phyloP scores from a whole-genome alignment of 495 filamentous ascomycete species.

The Polyplosphaeria fusca region DNA sequence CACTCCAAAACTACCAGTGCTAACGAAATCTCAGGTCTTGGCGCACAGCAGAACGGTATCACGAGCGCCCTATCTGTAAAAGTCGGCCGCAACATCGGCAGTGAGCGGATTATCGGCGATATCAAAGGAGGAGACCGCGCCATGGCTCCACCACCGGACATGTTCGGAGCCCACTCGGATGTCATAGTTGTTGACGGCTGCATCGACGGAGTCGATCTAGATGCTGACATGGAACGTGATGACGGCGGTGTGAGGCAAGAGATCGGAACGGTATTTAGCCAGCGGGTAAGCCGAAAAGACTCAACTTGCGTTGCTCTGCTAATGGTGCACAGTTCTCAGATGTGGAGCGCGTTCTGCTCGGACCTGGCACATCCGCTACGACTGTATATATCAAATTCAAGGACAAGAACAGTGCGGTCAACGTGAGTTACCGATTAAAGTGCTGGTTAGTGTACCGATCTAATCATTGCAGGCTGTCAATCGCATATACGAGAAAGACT shows the following conservation, averaged over 20 bases:
- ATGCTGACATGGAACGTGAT: slow-evolving; percentile 59
- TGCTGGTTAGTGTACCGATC: not conserved
- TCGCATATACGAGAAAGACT: slow-evolving; percentile 49
- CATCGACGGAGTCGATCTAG: slow-evolving; percentile 75
- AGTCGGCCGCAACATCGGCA: not conserved
- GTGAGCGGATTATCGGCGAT: slow-evolving; percentile 5
- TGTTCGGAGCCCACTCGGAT: slow-evolving; percentile 71
- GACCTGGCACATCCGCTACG: slow-evolving; percentile 48
- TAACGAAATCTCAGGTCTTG: too few species aligned
- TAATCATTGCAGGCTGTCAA: slow-evolving; percentile 67
- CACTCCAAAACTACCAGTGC: too few species aligned
- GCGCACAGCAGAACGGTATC: slow-evolving; percentile 76
- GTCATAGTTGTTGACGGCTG: slow-evolving; percentile 78
- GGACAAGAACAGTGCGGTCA: slow-evolving; percentile 70
- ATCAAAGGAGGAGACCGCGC: slow-evolving; percentile 10
- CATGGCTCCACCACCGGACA: slow-evolving; percentile 51
- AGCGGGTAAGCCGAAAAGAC: slow-evolving; percentile 49
- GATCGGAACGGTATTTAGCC: slow-evolving; percentile 87
- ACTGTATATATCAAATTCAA: slow-evolving; percentile 92
- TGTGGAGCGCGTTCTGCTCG: slow-evolving; percentile 78
- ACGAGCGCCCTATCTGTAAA: slow-evolving; percentile 16
- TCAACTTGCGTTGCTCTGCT: slow-evolving; percentile 6
- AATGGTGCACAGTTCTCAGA: slow-evolving; percentile 58
- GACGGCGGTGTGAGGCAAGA: slow-evolving; percentile 77
- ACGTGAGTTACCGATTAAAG: slow-evolving; percentile 53